phyloP scores from a whole-genome alignment of 2,329 filamentous ascomycete species.

The Seiridium cupressi region DNA sequence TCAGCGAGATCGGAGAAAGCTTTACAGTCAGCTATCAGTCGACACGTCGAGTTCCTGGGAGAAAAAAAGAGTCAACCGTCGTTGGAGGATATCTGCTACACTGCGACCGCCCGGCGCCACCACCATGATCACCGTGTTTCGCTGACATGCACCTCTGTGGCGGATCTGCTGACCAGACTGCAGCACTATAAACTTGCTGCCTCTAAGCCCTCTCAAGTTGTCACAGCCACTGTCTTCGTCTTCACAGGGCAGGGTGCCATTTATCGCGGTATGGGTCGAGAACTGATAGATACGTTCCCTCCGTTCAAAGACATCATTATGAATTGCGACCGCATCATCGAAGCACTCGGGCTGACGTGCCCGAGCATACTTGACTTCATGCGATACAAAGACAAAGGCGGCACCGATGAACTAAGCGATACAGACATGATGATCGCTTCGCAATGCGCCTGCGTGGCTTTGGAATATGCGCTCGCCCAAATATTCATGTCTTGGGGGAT shows the following conservation, averaged over 20 bases:
- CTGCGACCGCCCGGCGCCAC: slow-evolving; percentile 16
- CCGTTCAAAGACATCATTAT: slow-evolving; percentile 8
- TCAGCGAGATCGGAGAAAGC: slow-evolving; percentile 12
- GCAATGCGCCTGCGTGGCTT: slow-evolving; percentile 9
- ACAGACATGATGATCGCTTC: slow-evolving; percentile 7
- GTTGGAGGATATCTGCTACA: slow-evolving; percentile 17
- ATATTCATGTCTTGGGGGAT: slow-evolving; percentile 13
- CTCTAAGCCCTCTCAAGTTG: neutral
- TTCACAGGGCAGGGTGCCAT: slow-evolving; percentile 13
- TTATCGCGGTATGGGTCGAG: slow-evolving; percentile 16
- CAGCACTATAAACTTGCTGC: neutral
- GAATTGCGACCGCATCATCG: slow-evolving; percentile 11
- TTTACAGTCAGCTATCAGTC: slow-evolving; percentile 8
- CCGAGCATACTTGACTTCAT: slow-evolving; percentile 6
- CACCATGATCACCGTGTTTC: slow-evolving; percentile 14
- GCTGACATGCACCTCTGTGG: slow-evolving; percentile 9
- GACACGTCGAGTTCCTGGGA: slow-evolving; percentile 10
- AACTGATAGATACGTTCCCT: slow-evolving; percentile 13
- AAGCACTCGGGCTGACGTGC: neutral
- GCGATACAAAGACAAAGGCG: neutral
- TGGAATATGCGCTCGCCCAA: slow-evolving; percentile 11
- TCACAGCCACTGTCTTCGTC: slow-evolving; percentile 9
- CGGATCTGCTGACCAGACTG: slow-evolving; percentile 5
- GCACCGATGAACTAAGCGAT: neutral
- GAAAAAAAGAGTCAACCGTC: slow-evolving; percentile 1